A percentile compares a stretch with the other conserved stretches of the same genome.
Evolutionary conservation across 371 early-diverging fungal species (phyloP).

Genomic region (Neoconidiobolus thromboides): DNA sequence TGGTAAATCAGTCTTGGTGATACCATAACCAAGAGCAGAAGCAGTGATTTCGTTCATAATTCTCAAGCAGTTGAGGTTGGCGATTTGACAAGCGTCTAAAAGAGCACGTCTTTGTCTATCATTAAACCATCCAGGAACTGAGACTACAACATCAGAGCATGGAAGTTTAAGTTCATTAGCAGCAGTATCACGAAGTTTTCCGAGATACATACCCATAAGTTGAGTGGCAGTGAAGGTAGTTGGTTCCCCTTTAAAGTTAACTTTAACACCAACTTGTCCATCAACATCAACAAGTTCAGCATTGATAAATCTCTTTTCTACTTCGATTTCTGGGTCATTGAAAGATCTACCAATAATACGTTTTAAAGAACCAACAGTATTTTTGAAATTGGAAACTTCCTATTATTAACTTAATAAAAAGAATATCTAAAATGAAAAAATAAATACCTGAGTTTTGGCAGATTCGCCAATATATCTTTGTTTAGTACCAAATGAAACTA

Average conservation of each 20-base stretch:
- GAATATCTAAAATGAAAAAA: background rate
- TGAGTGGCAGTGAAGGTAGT: slow-evolving; percentile 70
- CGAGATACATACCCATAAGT: slow-evolving; percentile 82
- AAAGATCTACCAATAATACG: slow-evolving; percentile 88
- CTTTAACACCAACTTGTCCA: slow-evolving; percentile 73
- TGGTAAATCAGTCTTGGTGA: slow-evolving; percentile 91
- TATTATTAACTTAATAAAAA: slow-evolving; percentile 1
- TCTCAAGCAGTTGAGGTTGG: slow-evolving; percentile 82
- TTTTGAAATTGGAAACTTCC: slow-evolving; percentile 88
- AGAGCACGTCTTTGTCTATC: slow-evolving; percentile 83
- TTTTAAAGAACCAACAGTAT: slow-evolving; percentile 86
- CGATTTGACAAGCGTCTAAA: slow-evolving; percentile 72
- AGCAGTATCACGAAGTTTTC: slow-evolving; percentile 80
- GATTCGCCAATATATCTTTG: slow-evolving; percentile 89
- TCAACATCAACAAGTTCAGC: slow-evolving; percentile 57
- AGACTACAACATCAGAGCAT: slow-evolving; percentile 84
- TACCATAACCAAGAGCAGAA: slow-evolving; percentile 87
- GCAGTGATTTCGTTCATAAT: slow-evolving; percentile 88
- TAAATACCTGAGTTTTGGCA: slow-evolving; percentile 61
- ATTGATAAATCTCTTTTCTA: slow-evolving; percentile 66
- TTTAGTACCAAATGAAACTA: slow-evolving; percentile 86
- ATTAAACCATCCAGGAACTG: slow-evolving; percentile 88
- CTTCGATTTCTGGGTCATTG: slow-evolving; percentile 68
- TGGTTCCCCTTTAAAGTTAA: slow-evolving; percentile 58
- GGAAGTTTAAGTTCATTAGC: slow-evolving; percentile 60